phyloP scores from a whole-genome alignment of 2,329 filamentous ascomycete species.

The Trichophyton verrucosum region DNA sequence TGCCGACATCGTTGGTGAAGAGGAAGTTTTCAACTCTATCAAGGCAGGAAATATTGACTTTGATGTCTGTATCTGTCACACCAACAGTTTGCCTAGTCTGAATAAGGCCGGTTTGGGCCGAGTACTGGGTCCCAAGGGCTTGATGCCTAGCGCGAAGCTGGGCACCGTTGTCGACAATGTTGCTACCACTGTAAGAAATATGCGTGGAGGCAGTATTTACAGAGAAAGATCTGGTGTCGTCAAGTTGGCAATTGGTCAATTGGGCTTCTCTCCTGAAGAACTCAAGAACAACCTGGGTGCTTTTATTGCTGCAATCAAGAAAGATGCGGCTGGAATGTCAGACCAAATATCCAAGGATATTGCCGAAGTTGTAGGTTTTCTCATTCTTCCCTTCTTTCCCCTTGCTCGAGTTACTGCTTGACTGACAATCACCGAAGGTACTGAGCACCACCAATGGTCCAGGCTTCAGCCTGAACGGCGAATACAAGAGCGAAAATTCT shows the following conservation, averaged over 20 bases:
- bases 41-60: constrained; percentile 68
- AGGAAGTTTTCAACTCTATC: constrained; percentile 70
- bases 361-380: constrained; percentile 48
- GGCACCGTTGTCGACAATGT: constrained; percentile 82
- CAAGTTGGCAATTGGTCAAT: constrained; percentile 77
- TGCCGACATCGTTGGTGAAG: constrained; percentile 72
- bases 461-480: constrained; percentile 74
- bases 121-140: constrained; percentile 71
- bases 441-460: constrained; percentile 79
- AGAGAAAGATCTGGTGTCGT: constrained; percentile 75
- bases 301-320: constrained; percentile 64
- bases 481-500: constrained; percentile 53
- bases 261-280: constrained; percentile 79
- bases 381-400: background rate
- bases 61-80: constrained; percentile 78
- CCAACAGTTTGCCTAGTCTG: constrained; percentile 61
- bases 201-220: constrained; percentile 76
- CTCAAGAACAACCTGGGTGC: constrained; percentile 71
- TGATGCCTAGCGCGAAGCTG: constrained; percentile 84
- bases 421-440: constrained; percentile 54
- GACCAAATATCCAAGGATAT: constrained; percentile 59
- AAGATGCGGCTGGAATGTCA: constrained; percentile 55
- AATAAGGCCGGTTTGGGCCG: constrained; percentile 69
- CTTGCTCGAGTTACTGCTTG: constrained; percentile 32
- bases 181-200: constrained; percentile 59